Conservation (phyloP, 805 yeast genomes). For the Candida pseudofarinosa region DNA sequence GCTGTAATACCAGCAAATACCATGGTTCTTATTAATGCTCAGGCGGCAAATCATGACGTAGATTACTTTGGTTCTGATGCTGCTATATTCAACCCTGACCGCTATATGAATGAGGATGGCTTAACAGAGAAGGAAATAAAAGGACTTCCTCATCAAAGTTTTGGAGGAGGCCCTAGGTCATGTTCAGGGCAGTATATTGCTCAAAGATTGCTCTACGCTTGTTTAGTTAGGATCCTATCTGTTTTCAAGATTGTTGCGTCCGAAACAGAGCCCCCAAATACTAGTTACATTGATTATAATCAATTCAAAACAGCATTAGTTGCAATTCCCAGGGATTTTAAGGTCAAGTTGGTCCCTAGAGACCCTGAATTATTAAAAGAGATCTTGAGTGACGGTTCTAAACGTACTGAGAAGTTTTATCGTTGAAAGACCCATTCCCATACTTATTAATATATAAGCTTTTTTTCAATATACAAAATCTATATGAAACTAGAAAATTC, state of each 20-base stretch:
- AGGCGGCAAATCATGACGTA: constrained; percentile 5
- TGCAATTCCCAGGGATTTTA: constrained; percentile 5
- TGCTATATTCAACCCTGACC: constrained; percentile 2
- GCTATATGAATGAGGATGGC: constrained; percentile 4
- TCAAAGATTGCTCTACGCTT: constrained; percentile 3
- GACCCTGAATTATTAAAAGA: constrained; percentile 1
- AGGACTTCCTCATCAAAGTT: constrained; percentile 6
- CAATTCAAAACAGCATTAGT: constrained; percentile 5
- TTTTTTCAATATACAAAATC: no score
- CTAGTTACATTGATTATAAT: constrained; percentile 4
- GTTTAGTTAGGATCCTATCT: constrained; percentile 3
- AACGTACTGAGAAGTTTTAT: constrained; percentile 3
- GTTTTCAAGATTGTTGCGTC: constrained; percentile 3
- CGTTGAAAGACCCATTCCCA: not conserved
- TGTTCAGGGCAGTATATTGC: constrained; percentile 6
- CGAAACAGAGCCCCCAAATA: constrained; percentile 2
- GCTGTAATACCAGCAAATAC: constrained; percentile 4
- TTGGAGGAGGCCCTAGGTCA: constrained; percentile 6
- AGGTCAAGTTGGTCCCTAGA: constrained; percentile 3
- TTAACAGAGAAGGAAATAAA: constrained; percentile 3
- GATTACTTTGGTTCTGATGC: constrained; percentile 3
- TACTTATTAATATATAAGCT: not conserved
- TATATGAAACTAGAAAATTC: no score
- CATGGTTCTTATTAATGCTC: constrained; percentile 5
- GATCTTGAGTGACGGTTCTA: constrained; percentile 1